phyloP scores from a whole-genome alignment of 805 yeast species.

The Ogataea saltuana region DNA sequence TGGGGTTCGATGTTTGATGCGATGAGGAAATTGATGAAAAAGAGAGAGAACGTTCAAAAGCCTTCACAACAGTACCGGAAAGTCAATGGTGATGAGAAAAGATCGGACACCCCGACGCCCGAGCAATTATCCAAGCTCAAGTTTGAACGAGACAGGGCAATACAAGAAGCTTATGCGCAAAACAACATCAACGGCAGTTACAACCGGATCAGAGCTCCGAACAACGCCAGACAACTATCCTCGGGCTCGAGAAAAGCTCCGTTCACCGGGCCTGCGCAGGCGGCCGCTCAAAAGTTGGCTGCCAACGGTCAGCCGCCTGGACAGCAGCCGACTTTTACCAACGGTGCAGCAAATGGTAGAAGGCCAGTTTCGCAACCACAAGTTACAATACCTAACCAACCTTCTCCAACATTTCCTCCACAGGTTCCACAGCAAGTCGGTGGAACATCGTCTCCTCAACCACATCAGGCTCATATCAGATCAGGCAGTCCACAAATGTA shows the following conservation, averaged over 20 bases:
- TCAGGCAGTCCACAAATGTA: conserved; percentile 17
- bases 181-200: conserved; percentile 22
- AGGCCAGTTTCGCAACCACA: conserved; percentile 6
- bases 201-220: conserved; percentile 27
- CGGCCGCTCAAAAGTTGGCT: conserved; percentile 5
- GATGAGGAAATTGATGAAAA: conserved; percentile 83
- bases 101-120: conserved; percentile 69
- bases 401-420: conserved; percentile 3
- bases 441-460: conserved; percentile 6
- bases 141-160: conserved; percentile 80
- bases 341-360: background rate
- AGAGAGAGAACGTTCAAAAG: conserved; percentile 75
- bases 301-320: conserved; percentile 8
- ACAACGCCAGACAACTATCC: conserved; percentile 19
- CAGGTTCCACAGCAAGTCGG: conserved; percentile 8
- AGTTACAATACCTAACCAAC: background rate
- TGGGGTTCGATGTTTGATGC: conserved; percentile 99
- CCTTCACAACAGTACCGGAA: conserved; percentile 47
- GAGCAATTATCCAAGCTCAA: conserved; percentile 81
- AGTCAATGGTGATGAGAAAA: conserved; percentile 28
- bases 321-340: background rate
- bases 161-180: conserved; percentile 67
- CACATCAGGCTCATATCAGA: conserved; percentile 13
- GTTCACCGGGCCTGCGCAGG: conserved; percentile 6
- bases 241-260: conserved; percentile 16